These are phyloP conservation scores for Curvularia sp. DNA, from an alignment of 2,329 filamentous ascomycete species.

Conservation along the genomic window DNA sequence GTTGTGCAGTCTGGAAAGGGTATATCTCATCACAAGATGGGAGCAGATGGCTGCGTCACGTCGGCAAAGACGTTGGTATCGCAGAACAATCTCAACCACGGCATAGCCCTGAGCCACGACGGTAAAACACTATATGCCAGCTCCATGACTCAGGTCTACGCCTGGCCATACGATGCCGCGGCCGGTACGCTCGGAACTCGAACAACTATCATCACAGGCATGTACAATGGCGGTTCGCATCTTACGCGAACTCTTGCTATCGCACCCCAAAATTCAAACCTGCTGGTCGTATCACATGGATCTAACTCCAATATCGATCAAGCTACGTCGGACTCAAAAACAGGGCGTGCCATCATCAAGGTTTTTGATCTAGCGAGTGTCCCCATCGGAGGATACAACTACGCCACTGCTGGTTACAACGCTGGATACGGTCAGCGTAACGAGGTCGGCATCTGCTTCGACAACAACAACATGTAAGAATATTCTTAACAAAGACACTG, in stretches of 20 bases:
- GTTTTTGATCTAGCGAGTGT: constrained; percentile 60
- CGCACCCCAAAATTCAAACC: constrained; percentile 60
- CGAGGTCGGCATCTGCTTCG: constrained; percentile 66
- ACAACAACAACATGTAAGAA: constrained; percentile 57
- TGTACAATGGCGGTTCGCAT: constrained; percentile 60
- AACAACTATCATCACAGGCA: constrained; percentile 68
- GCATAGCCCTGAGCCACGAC: constrained; percentile 56
- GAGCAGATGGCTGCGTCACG: constrained; percentile 38
- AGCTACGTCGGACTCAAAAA: constrained; percentile 56
- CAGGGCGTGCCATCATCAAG: constrained; percentile 70
- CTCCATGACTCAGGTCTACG: constrained; percentile 62
- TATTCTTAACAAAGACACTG: constrained; percentile 23
- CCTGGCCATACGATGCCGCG: constrained; percentile 68
- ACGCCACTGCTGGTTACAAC: constrained; percentile 58
- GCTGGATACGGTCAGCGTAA: constrained; percentile 74
- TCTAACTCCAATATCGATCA: constrained; percentile 68
- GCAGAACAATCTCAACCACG: constrained; percentile 56
- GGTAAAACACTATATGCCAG: constrained; percentile 62
- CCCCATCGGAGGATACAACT: constrained; percentile 53
- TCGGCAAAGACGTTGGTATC: constrained; percentile 44
- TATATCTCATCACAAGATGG: constrained; percentile 41
- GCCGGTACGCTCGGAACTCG: constrained; percentile 55
- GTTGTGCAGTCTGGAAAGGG: constrained; percentile 46
- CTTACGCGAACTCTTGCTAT: constrained; percentile 71
- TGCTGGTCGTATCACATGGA: constrained; percentile 70